Evolutionary conservation across 192 early-diverging fungal species (phyloP), one percentile per base, ranked within the genome.

Genomic region (Rhizophagus clarus): DNA sequence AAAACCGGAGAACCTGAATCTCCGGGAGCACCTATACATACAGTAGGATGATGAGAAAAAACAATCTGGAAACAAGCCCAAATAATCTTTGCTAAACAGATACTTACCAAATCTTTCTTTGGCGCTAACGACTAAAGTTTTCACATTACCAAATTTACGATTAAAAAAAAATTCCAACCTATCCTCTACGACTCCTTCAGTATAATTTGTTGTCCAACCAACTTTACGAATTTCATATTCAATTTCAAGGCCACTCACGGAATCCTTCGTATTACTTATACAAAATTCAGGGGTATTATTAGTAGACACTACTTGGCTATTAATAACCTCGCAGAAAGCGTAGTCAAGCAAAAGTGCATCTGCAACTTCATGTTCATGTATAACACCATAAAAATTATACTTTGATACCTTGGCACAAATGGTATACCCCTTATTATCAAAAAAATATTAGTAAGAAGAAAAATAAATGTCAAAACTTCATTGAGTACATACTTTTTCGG

Each of bases 1-100:
- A 66, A 66, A 66, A 66, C 29, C 26, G 29, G 63, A 66, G 63
- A n/a, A 29, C 26, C 63, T 12, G 63, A 66, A 66, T 66, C 63
- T 28, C 63, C 28, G 9, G 28, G 28, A 64, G n/a, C n/a, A n/a
- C n/a, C n/a, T n/a, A n/a, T n/a, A n/a, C n/a, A n/a, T n/a, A n/a
- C n/a, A n/a, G n/a, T n/a, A n/a, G n/a, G 28, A 26, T 64, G 7
- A 64, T 64, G 24, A 26, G 1, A 64, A 64, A 64, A 26, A 64
- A 11, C 20, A 64, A 26, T 64, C 9, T 24, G 26, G 26, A 64
- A 64, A 26, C 20, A 26, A 26, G 26, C 62, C 26, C 62, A 64
- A 64, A 63, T 24, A 64, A 64, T 8, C 24, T 26, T 64, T 64
- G 62, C 34, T 37, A 37, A 37, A 37, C 34, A 37, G 34, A 37